Base-by-base conservation (phyloP, 2,329 filamentous ascomycete species). In the Phaeosphaeria sp. region DNA sequence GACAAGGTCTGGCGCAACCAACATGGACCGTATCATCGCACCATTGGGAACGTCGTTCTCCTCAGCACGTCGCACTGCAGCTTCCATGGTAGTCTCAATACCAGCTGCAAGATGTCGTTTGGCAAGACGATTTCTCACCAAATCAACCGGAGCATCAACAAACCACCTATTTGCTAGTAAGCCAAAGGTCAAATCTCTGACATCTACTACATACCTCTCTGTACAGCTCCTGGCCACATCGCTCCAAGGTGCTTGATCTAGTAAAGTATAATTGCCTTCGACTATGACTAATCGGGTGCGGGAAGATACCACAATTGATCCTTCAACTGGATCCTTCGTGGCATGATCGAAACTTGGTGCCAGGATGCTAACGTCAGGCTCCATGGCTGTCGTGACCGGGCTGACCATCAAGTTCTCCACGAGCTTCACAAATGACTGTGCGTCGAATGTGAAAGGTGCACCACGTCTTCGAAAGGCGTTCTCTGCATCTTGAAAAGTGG, bases 241-340 rank as follows among this genome's bases (percentile, higher is more conserved):
- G 41, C 54, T 50, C 67, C 67, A 70, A 6, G 67, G 67, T 18
- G 53, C 55, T 27, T 67, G 59, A 17, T 63, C 59, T 22, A 70
- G 49, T n/a, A 72, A 62, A 3, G 66, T 69, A 46, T 72, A 72
- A 15, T 72, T 72, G 4, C 69, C 69, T 42, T 72, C 69, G 2
- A 71, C 42, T 9, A 72, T 67, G 15, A 71, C 51, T 7, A 72
- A 30, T 9, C 64, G 66, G 17, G 55, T 67, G 5, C 57, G 59
- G 30, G 67, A 66, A 44, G 69, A 68, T 33, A 72, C 58, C 1
- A 50, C 44, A 10, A 69, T 64, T 2, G 57, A 65, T 27, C 64
- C 50, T 27, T 59, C 44, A 6, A 68, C 52, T 1, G 67, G 67
- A 46, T 72, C 69, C 27, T 72, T 67, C 2, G 62, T 50, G 2